A percentile compares a stretch with the other conserved stretches of the same genome.
phyloP scores from a whole-genome alignment of 2,329 filamentous ascomycete species.

The Fusarium coicis region DNA sequence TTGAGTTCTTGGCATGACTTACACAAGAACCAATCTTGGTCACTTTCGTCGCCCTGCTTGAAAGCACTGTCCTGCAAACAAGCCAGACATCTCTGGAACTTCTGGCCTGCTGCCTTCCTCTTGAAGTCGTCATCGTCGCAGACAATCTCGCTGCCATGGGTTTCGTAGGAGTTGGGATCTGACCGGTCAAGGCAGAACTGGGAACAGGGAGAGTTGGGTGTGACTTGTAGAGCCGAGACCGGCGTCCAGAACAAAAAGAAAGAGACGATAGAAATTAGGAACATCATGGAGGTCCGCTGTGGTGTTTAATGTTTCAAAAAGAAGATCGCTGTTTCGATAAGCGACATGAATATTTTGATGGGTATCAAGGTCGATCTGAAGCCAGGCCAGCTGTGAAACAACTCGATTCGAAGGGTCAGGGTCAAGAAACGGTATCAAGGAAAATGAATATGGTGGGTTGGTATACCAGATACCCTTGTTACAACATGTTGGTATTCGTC shows the following conservation, averaged over 20 bases:
- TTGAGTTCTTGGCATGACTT: constrained; percentile 43
- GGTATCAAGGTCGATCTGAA: constrained; percentile 7
- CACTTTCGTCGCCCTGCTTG: constrained; percentile 58
- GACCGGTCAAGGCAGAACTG: constrained; percentile 60
- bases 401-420: neutral
- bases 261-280: constrained; percentile 5
- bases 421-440: neutral
- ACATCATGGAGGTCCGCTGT: constrained; percentile 4
- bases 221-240: constrained; percentile 59
- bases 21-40: constrained; percentile 68
- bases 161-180: constrained; percentile 59
- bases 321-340: constrained; percentile 9
- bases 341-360: neutral
- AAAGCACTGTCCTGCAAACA: constrained; percentile 65
- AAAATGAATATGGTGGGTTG: neutral
- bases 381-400: constrained; percentile 38
- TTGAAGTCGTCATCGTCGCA: constrained; percentile 59
- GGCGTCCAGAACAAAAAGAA: constrained; percentile 24
- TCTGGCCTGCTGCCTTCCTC: constrained; percentile 53
- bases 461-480: constrained; percentile 27
- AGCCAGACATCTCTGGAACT: constrained; percentile 61
- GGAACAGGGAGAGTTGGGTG: constrained; percentile 65
- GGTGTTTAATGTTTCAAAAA: constrained; percentile 8
- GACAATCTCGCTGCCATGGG: constrained; percentile 56
- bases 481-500: constrained; percentile 12